Conservation (phyloP, 257 asterid species). For the Capsicum pubescens region DNA sequence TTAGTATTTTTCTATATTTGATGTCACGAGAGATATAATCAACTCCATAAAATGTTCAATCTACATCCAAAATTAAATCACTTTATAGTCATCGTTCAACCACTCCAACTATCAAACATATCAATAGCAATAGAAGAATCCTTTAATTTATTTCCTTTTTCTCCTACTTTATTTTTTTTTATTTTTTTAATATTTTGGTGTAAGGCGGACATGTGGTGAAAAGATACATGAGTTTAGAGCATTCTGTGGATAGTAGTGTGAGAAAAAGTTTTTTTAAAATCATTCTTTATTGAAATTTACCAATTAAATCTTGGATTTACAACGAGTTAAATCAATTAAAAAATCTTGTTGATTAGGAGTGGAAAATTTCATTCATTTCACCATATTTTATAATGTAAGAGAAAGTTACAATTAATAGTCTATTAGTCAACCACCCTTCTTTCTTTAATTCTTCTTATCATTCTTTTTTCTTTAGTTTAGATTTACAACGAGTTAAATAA, state of each 20-base stretch:
- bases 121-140: neutral
- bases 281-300: neutral
- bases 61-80: conserved; percentile 37
- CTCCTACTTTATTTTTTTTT: neutral
- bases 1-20: conserved; percentile 25
- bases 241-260: conserved; percentile 12
- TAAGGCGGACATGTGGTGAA: neutral
- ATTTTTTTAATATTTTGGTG: neutral
- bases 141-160: neutral
- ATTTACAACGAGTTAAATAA: too few relatives aligned
- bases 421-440: neutral
- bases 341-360: neutral
- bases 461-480: neutral
- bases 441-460: neutral
- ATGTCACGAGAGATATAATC: conserved; percentile 51
- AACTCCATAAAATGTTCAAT: conserved; percentile 43
- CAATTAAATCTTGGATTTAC: too few relatives aligned
- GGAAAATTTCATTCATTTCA: neutral
- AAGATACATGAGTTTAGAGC: neutral
- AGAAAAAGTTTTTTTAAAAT: neutral
- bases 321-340: neutral
- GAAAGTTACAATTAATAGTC: neutral
- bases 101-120: conserved; percentile 36
- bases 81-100: conserved; percentile 55
- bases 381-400: neutral